These are phyloP conservation scores for Carex myosuroides DNA, from an alignment of 176 grass and related monocot genomes.

Conservation along the genomic window DNA sequence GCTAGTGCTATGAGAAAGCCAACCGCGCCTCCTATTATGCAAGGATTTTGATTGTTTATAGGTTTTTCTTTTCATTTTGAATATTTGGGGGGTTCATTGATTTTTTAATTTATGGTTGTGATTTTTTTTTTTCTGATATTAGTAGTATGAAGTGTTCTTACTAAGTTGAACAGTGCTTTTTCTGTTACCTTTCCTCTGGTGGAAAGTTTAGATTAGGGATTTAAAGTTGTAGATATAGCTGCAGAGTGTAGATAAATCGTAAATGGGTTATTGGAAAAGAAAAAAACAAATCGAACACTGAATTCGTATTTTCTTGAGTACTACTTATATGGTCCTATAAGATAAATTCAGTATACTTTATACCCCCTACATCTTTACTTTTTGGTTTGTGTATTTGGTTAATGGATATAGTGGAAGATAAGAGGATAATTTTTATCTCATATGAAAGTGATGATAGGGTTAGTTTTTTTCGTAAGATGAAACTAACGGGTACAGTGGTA, in stretches of 20 bases:
- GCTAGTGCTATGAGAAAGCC: slow-evolving; percentile 37
- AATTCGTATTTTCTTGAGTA: background rate
- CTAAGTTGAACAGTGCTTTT: background rate
- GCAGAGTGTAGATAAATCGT: slow-evolving; percentile 75
- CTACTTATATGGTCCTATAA: background rate
- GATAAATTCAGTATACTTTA: background rate
- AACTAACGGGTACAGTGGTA: too few species aligned
- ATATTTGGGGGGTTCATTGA: slow-evolving; percentile 21
- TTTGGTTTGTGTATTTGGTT: background rate
- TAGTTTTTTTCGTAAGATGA: too few species aligned
- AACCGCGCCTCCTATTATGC: slow-evolving; percentile 21
- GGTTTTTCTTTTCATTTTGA: slow-evolving; percentile 22
- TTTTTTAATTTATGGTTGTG: slow-evolving; percentile 46
- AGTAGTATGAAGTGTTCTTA: slow-evolving; percentile 33
- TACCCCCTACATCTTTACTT: background rate
- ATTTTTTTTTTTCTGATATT: slow-evolving; percentile 37
- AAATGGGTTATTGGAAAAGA: slow-evolving; percentile 26
- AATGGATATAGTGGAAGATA: background rate
- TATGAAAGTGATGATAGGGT: background rate
- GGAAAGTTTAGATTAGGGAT: slow-evolving; percentile 27
- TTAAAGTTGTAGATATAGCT: slow-evolving; percentile 58
- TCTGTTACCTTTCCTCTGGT: slow-evolving; percentile 19
- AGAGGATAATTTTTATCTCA: background rate
- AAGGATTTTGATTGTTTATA: slow-evolving; percentile 95
- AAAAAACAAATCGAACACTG: background rate